A percentile compares a stretch with the other conserved stretches of the same genome.
Conservation (phyloP, 1,284 basidiomycete species). For the Moniliophthora roreri region DNA sequence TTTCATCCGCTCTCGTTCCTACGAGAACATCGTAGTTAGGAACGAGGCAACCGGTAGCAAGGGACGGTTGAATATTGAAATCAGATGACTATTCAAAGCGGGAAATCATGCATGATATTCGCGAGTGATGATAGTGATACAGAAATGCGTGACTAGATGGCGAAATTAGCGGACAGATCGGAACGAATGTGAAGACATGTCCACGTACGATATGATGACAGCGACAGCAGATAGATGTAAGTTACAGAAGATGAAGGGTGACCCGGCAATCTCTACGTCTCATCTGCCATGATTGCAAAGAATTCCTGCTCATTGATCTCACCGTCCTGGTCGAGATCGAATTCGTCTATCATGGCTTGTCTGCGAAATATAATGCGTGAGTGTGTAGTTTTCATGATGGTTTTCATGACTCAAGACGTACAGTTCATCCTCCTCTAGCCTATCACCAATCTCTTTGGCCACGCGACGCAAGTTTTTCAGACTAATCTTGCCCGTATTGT, state of each 20-base stretch:
- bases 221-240: neutral
- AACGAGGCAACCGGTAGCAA: no score
- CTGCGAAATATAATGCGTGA: constrained; percentile 40
- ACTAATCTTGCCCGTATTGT: constrained; percentile 93
- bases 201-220: neutral
- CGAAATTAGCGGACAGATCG: no score
- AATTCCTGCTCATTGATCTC: constrained; percentile 96
- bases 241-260: neutral
- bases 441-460: constrained; percentile 96
- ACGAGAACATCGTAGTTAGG: no score
- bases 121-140: no score
- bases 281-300: constrained; percentile 96
- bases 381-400: neutral
- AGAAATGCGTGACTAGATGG: no score
- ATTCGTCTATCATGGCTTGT: constrained; percentile 99
- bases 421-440: constrained; percentile 96
- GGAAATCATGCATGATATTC: no score
- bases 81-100: no score
- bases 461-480: constrained; percentile 90
- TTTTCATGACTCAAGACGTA: constrained; percentile 45
- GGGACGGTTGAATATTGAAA: no score
- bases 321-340: constrained; percentile 97
- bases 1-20: no score
- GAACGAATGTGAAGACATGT: neutral
- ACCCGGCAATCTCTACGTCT: constrained; percentile 43